Conservation (phyloP, 768 basidiomycete genomes). For the Strobilomyces dryophilus region DNA sequence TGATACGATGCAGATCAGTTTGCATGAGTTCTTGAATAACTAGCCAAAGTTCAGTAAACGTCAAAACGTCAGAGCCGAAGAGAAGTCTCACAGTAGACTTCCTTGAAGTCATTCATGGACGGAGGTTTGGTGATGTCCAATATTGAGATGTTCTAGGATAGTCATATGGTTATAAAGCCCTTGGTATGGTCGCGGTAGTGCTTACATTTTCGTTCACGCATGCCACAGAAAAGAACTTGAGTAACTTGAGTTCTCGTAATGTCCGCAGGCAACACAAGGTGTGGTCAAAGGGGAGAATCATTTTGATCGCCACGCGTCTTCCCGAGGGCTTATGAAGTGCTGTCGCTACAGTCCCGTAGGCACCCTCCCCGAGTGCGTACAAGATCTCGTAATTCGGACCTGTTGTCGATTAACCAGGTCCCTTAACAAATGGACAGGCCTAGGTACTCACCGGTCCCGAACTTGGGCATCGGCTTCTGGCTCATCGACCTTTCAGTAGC, state of each 20-base stretch:
- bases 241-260: constrained; percentile 85
- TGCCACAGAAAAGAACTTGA: constrained; percentile 78
- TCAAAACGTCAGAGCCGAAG: background rate
- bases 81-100: constrained; percentile 68
- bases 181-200: background rate
- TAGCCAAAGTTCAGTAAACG: constrained; percentile 24
- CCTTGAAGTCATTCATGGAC: constrained; percentile 71
- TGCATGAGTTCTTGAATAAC: constrained; percentile 89
- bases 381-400: constrained; percentile 73
- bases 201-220: constrained; percentile 79
- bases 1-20: constrained; percentile 87
- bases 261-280: constrained; percentile 88
- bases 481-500: constrained; percentile 36
- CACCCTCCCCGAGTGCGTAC: constrained; percentile 77
- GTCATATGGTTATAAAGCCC: constrained; percentile 1
- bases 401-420: constrained; percentile 24
- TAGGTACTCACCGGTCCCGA: constrained; percentile 54
- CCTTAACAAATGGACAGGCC: background rate
- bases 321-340: constrained; percentile 80
- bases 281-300: constrained; percentile 92
- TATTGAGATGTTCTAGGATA: constrained; percentile 79
- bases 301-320: constrained; percentile 91
- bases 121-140: constrained; percentile 86
- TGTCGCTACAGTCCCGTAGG: constrained; percentile 87
- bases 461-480: constrained; percentile 63